Evolutionary conservation across 78 protist genomes (phyloP).

Genomic region (Anaeramoeba flamelloides): DNA sequence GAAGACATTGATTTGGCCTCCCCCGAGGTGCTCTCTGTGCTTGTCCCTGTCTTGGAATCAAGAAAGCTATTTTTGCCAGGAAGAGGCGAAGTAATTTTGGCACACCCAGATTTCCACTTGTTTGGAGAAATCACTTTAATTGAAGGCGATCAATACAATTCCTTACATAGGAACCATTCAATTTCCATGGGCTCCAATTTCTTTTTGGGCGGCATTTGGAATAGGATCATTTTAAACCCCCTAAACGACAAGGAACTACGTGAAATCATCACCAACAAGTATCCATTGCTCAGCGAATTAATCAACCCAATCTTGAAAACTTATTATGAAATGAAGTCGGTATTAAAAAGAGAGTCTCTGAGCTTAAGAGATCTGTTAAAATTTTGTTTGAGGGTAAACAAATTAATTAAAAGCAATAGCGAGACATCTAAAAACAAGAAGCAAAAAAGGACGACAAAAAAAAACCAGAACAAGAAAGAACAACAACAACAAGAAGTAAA

Average conservation of each 20-base stretch:
- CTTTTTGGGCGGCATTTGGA: too few species aligned
- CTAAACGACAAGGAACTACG: background rate
- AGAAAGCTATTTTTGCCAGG: constrained; percentile 45
- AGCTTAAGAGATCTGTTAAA: background rate
- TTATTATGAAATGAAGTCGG: background rate
- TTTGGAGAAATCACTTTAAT: constrained; percentile 21
- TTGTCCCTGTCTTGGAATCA: constrained; percentile 59
- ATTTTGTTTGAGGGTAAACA: background rate
- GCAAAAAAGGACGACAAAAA: too few species aligned
- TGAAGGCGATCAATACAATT: too few species aligned
- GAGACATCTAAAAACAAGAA: too few species aligned
- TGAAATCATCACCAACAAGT: background rate
- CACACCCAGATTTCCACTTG: constrained; percentile 65
- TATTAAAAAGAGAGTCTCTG: background rate
- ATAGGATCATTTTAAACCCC: background rate
- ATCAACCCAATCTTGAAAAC: background rate
- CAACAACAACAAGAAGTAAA: too few species aligned
- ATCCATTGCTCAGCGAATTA: background rate
- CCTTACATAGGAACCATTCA: too few species aligned
- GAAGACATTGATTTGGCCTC: constrained; percentile 85
- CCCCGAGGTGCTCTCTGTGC: constrained; percentile 52
- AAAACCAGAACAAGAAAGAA: too few species aligned
- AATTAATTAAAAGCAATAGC: too few species aligned
- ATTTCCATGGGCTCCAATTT: too few species aligned
- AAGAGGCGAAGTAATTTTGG: constrained; percentile 45